phyloP scores from a whole-genome alignment of 371 early-diverging fungal species.

The Mortierella sp. region DNA sequence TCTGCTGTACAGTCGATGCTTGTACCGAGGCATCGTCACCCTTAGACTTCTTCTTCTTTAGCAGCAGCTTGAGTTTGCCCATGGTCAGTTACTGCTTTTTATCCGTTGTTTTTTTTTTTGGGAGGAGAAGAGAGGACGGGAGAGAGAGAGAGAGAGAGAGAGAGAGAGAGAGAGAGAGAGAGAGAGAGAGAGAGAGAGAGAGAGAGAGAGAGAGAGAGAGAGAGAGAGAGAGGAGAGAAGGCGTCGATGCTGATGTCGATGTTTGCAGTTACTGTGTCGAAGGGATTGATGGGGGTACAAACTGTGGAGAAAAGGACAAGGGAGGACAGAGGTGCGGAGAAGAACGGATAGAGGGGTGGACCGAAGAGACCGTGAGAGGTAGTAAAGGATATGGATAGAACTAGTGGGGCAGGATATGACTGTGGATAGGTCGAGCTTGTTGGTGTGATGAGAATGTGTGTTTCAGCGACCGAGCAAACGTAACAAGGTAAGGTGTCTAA shows the following conservation, averaged over 20 bases:
- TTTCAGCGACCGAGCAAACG: too few relatives aligned
- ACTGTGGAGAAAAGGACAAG: too few relatives aligned
- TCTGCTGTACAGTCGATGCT: background rate
- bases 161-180: background rate
- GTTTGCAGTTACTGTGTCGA: background rate
- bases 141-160: background rate
- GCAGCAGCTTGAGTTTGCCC: slow-evolving; percentile 27
- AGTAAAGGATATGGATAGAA: too few relatives aligned
- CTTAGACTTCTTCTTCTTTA: slow-evolving; percentile 35
- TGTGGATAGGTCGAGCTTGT: too few relatives aligned
- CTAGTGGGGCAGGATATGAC: too few relatives aligned
- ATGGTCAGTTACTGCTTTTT: too few relatives aligned
- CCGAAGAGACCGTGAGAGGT: too few relatives aligned
- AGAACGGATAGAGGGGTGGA: background rate
- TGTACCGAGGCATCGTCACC: slow-evolving; percentile 5
- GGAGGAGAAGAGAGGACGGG: background rate
- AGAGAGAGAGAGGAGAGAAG: background rate
- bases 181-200: background rate
- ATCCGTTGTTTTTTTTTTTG: background rate
- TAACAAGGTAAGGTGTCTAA: too few relatives aligned
- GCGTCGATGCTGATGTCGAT: background rate
- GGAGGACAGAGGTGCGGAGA: background rate
- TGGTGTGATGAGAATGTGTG: too few relatives aligned
- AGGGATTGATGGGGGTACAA: background rate
- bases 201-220: background rate